These are phyloP conservation scores for Syzygium aqueum DNA, from an alignment of 345 rosid genomes.

Conservation along the genomic window DNA sequence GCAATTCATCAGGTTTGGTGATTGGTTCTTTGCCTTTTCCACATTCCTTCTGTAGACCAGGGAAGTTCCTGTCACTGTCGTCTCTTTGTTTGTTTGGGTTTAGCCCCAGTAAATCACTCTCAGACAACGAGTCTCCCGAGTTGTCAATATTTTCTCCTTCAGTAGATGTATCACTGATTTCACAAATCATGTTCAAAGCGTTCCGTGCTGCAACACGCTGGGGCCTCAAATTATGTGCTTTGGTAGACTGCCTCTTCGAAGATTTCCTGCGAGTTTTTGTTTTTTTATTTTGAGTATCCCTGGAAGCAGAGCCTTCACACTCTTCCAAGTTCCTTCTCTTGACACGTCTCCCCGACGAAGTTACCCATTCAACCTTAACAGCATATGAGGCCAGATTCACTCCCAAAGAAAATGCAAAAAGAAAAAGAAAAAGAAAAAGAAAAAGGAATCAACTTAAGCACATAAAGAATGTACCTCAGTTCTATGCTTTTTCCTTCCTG, in stretches of 20 bases:
- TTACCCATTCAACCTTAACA: conserved; percentile 56
- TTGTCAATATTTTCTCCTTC: conserved; percentile 59
- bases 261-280: conserved; percentile 41
- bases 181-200: conserved; percentile 79
- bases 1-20: conserved; percentile 24
- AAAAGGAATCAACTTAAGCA: background rate
- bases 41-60: conserved; percentile 21
- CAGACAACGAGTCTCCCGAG: conserved; percentile 49
- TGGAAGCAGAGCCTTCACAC: conserved; percentile 38
- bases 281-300: conserved; percentile 38
- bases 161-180: conserved; percentile 67
- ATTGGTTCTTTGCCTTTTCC: conserved; percentile 14
- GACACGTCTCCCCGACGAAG: conserved; percentile 61
- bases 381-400: conserved; percentile 9
- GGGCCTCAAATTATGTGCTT: conserved; percentile 65
- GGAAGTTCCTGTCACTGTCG: conserved; percentile 33
- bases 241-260: conserved; percentile 49
- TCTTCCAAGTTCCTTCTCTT: conserved; percentile 73
- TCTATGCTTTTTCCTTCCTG: conserved; percentile 47
- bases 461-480: conserved; percentile 48
- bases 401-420: conserved; percentile 10
- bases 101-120: conserved; percentile 27
- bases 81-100: conserved; percentile 21
- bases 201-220: conserved; percentile 91
- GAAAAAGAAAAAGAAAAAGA: background rate